Evolutionary conservation across 108 stramenopile species (phyloP).

Genomic region (Fistulifera pelliculosa): DNA sequence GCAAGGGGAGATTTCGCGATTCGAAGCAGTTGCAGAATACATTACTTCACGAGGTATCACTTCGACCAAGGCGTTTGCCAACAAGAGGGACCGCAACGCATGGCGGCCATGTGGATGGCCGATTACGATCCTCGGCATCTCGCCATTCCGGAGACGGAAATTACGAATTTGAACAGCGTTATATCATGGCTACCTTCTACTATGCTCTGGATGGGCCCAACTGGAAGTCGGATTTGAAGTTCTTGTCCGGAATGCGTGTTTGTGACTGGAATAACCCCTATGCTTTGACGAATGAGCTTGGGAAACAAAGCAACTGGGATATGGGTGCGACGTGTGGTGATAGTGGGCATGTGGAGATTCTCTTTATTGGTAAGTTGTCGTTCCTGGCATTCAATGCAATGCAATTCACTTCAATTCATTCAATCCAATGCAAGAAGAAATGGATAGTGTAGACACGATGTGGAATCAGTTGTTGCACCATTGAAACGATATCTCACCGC

Average conservation of each 20-base stretch:
- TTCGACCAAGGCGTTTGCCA: not conserved
- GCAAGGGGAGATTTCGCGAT: too few species aligned
- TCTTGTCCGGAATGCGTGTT: not conserved
- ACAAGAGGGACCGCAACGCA: not conserved
- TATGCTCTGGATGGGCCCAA: conserved; percentile 34
- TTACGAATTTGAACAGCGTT: conserved; percentile 33
- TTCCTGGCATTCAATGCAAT: too few species aligned
- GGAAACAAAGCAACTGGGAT: too few species aligned
- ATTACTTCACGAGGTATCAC: too few species aligned
- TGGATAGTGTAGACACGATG: too few species aligned
- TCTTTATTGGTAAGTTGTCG: not conserved
- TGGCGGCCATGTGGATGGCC: not conserved
- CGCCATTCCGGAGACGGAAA: not conserved
- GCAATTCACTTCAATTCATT: too few species aligned
- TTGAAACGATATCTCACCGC: too few species aligned
- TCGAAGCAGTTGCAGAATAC: too few species aligned
- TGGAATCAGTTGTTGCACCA: too few species aligned
- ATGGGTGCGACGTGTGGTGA: too few species aligned
- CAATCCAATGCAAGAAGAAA: too few species aligned
- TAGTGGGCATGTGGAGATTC: not conserved
- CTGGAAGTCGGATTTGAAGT: conserved; percentile 16
- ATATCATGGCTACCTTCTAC: conserved; percentile 34
- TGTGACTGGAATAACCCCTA: conserved; percentile 12
- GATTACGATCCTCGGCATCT: not conserved
- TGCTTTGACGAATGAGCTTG: not conserved